A percentile compares a stretch with the other conserved stretches of the same genome.
Conservation (phyloP, 805 yeast genomes). For the Tetrapisispora phaffii region DNA sequence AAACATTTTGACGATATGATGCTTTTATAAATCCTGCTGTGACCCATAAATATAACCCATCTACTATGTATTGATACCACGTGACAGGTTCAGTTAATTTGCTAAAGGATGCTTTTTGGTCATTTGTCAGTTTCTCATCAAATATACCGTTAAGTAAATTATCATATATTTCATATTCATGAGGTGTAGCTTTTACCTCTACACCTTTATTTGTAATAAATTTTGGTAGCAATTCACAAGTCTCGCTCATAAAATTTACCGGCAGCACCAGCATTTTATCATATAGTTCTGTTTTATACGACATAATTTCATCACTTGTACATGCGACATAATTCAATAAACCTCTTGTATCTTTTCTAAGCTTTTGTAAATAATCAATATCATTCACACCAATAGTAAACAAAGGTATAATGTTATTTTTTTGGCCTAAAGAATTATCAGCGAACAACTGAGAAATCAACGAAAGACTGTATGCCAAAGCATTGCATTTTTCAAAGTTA, state of each 20-base stretch:
- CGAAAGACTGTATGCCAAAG: conserved; percentile 22
- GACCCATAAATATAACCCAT: conserved; percentile 22
- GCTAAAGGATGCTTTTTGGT: conserved; percentile 4
- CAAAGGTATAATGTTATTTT: conserved; percentile 10
- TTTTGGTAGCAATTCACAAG: conserved; percentile 5
- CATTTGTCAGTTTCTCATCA: conserved; percentile 12
- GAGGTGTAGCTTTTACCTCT: conserved; percentile 20
- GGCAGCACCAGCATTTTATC: conserved; percentile 20
- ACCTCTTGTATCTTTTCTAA: conserved; percentile 5
- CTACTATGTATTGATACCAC: conserved; percentile 27
- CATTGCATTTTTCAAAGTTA: conserved; percentile 22
- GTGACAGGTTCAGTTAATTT: conserved; percentile 19
- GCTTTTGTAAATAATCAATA: conserved; percentile 8
- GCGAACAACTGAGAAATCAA: conserved; percentile 13
- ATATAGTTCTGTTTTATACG: conserved; percentile 17
- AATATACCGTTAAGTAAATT: conserved; percentile 8
- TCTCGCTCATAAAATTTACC: conserved; percentile 3
- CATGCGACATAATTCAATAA: conserved; percentile 18
- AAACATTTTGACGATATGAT: conserved; percentile 13
- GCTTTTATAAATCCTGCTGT: conserved; percentile 25
- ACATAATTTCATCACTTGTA: conserved; percentile 26
- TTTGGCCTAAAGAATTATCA: background rate
- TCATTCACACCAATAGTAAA: conserved; percentile 19
- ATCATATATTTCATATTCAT: conserved; percentile 18
- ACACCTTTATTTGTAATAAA: conserved; percentile 10